A percentile compares a stretch with the other conserved stretches of the same genome.
Evolutionary conservation across 768 basidiomycete species (phyloP).

Genomic region (Roridomyces roridus): DNA sequence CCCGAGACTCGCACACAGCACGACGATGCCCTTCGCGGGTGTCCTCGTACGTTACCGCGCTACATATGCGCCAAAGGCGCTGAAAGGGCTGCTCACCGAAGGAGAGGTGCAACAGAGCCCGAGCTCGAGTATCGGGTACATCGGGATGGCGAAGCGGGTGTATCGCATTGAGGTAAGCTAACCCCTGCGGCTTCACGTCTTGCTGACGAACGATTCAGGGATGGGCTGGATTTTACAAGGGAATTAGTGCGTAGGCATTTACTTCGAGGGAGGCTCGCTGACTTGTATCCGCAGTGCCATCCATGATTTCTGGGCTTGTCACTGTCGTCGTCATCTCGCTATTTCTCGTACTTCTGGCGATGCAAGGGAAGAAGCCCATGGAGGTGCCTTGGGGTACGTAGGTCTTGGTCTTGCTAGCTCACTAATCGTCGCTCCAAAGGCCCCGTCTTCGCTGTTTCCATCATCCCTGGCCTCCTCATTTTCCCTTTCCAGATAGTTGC

Average conservation of each 20-base stretch:
- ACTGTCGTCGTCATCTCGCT: background rate
- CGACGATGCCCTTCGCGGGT: slow-evolving; percentile 6
- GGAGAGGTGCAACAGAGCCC: too few species aligned
- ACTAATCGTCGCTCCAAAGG: too few species aligned
- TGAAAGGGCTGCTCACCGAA: background rate
- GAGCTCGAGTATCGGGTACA: too few species aligned
- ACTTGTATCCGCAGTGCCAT: background rate
- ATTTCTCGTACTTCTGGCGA: background rate
- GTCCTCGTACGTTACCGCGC: slow-evolving; percentile 11
- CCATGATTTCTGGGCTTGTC: too few species aligned
- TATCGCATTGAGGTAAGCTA: slow-evolving; percentile 1
- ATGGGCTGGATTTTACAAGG: slow-evolving; percentile 18
- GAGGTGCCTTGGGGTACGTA: too few species aligned
- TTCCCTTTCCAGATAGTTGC: slow-evolving; percentile 17
- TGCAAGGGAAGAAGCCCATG: too few species aligned
- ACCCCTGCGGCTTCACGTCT: background rate
- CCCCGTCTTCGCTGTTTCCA: background rate
- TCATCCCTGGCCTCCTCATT: slow-evolving; percentile 12
- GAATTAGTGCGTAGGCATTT: slow-evolving; percentile 18
- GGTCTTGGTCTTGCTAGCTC: too few species aligned
- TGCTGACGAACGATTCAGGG: background rate
- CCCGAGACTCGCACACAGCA: too few species aligned
- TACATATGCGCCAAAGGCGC: slow-evolving; percentile 3
- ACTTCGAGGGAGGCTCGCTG: too few species aligned
- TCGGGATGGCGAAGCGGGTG: slow-evolving; percentile 8